A percentile compares a stretch with the other conserved stretches of the same genome.
These are phyloP conservation scores for Diplocarpon rosae DNA, from an alignment of 2,329 filamentous ascomycete genomes.

Conservation along the genomic window DNA sequence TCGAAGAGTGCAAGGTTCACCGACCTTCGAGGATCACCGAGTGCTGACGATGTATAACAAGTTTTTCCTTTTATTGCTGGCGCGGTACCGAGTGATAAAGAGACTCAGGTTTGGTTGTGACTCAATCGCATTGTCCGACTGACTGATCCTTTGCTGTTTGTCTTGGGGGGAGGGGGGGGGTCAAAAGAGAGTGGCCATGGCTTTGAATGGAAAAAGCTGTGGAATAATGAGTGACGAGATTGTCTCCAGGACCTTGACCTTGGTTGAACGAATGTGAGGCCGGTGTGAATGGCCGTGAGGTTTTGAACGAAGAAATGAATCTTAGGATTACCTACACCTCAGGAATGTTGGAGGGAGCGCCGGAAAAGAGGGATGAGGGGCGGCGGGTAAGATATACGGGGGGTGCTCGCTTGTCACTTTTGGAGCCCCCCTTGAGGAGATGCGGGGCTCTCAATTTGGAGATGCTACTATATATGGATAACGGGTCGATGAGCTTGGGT, in stretches of 20 bases:
- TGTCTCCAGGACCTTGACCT: slow-evolving; percentile 7
- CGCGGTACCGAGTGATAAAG: no score
- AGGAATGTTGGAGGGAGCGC: neutral
- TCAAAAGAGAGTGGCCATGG: slow-evolving; percentile 2
- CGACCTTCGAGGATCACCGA: no score
- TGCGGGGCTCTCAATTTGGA: no score
- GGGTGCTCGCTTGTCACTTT: no score
- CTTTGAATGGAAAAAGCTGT: slow-evolving; percentile 2
- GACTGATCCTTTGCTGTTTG: slow-evolving; percentile 1
- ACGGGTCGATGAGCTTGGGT: no score
- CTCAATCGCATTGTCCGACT: slow-evolving; percentile 17
- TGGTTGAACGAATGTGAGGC: slow-evolving; percentile 1
- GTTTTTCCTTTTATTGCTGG: no score
- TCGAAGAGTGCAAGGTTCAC: no score
- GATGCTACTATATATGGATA: no score
- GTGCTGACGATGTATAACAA: no score
- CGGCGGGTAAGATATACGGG: neutral
- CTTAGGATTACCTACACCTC: neutral
- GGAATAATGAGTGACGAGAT: slow-evolving; percentile 3
- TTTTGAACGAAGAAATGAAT: neutral
- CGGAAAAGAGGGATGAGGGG: neutral
- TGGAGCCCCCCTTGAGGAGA: no score
- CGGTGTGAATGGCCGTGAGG: slow-evolving; percentile 1
- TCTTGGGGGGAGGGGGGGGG: neutral
- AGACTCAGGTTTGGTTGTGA: slow-evolving; percentile 1